Conservation (phyloP, 805 yeast genomes). For the Candida yuanshanica region DNA sequence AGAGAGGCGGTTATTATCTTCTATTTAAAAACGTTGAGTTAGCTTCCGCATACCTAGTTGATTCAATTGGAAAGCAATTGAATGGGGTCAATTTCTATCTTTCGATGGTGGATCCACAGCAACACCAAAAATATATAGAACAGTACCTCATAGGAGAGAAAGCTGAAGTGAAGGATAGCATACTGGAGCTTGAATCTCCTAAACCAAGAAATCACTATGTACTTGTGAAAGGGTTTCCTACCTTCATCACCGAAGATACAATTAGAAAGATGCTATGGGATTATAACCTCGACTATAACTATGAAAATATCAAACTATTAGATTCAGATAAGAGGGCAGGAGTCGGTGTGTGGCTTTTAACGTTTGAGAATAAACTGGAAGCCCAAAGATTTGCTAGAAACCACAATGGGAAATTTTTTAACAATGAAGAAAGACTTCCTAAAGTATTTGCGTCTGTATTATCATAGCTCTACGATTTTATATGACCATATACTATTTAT, state of each 20-base stretch:
- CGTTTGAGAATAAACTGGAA: slow-evolving; percentile 39
- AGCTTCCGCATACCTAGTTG: slow-evolving; percentile 48
- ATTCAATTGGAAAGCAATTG: slow-evolving; percentile 41
- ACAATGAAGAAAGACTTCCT: slow-evolving; percentile 23
- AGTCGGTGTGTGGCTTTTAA: slow-evolving; percentile 28
- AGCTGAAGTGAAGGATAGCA: slow-evolving; percentile 1
- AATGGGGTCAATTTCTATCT: slow-evolving; percentile 45
- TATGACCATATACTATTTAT: too few species aligned
- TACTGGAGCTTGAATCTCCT: not conserved
- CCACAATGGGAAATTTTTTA: slow-evolving; percentile 41
- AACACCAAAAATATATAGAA: slow-evolving; percentile 1
- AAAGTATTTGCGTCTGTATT: slow-evolving; percentile 25
- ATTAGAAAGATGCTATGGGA: slow-evolving; percentile 41
- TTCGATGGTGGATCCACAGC: slow-evolving; percentile 34
- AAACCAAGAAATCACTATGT: slow-evolving; percentile 25
- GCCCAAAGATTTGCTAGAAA: slow-evolving; percentile 48
- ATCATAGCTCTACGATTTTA: slow-evolving; percentile 1
- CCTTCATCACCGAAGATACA: slow-evolving; percentile 32
- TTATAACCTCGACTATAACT: slow-evolving; percentile 34
- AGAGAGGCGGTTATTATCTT: slow-evolving; percentile 47
- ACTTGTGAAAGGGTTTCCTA: slow-evolving; percentile 42
- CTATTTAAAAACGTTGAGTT: slow-evolving; percentile 40
- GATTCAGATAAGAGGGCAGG: slow-evolving; percentile 9
- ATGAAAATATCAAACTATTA: slow-evolving; percentile 10
- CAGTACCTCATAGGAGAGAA: not conserved